Conservation (phyloP, 2,329 filamentous ascomycete species). For the Diplodia mutila region DNA sequence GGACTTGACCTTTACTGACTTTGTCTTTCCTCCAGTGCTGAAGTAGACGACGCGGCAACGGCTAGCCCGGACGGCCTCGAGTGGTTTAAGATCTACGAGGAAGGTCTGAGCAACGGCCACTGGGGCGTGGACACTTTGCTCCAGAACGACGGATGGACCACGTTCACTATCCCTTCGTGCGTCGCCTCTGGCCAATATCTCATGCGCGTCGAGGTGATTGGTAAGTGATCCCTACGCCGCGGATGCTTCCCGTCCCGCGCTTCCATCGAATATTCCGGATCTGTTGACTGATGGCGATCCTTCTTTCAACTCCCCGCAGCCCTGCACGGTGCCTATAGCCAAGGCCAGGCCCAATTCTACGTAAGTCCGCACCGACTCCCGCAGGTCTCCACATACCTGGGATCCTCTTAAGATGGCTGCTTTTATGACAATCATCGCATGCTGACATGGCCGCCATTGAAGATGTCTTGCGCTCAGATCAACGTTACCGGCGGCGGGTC, state of each 20-base stretch:
- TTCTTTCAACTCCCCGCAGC: conserved; percentile 16
- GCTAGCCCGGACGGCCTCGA: conserved; percentile 44
- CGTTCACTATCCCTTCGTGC: conserved; percentile 42
- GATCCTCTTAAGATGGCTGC: neutral
- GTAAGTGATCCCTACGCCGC: neutral
- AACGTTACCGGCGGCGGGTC: conserved; percentile 21
- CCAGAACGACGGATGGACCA: conserved; percentile 49
- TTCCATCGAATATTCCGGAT: conserved; percentile 19
- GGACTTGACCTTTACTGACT: neutral
- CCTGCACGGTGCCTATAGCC: conserved; percentile 29
- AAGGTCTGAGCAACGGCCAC: conserved; percentile 45
- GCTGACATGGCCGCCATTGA: neutral
- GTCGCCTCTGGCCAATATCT: conserved; percentile 40
- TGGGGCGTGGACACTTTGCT: conserved; percentile 59
- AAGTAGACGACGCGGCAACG: conserved; percentile 47
- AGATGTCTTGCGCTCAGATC: conserved; percentile 24
- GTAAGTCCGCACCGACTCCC: conserved; percentile 1
- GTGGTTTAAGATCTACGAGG: conserved; percentile 50
- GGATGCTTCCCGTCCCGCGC: neutral
- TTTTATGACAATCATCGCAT: neutral
- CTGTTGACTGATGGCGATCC: conserved; percentile 13
- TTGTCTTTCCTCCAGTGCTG: conserved; percentile 31
- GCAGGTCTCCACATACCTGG: neutral
- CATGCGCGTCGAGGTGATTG: conserved; percentile 31
- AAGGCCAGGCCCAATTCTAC: conserved; percentile 23